Evolutionary conservation across 2,329 filamentous ascomycete species (phyloP), one percentile per base, ranked within the genome.

Genomic region (Leptographium galeiforme): DNA sequence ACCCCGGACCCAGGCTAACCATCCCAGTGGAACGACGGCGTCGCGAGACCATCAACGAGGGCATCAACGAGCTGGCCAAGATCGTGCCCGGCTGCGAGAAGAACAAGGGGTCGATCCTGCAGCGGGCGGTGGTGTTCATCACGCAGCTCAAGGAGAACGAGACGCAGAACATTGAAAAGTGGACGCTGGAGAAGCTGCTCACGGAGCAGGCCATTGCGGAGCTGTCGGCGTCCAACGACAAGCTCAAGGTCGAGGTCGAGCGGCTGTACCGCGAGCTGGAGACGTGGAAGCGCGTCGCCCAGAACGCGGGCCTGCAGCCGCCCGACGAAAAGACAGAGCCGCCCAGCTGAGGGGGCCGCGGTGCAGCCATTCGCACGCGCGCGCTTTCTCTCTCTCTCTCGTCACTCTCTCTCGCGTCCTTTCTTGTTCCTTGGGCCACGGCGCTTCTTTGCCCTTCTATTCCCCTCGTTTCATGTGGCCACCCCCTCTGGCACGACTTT

Each of bases 81-180:
- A 95, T 98, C 60, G 93, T 98, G 0, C 93, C 93, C 0, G 89
- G 89, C 14, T 96, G 91, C 63, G 93, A 98, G 70, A 98, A 97
- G 76, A 97, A 98, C 74, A 98, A 98, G 70, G 93, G 93, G 0
- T 94, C 89, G 2, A 97, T 98, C 59, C 74, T 98, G 40, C 87
- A 94, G 65, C 87, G 91, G 38, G 89, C 93, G 0, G 91, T 96
- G 11, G 84, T 89, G 58, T 97, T 95, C 72, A 97, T 98, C 65
- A 86, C 83, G 12, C 89, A 96, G 64, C 78, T 98, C 41, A 94
- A 93, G 66, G 89, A 96, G 67, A 94, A 95, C 61, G 91, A 95
- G 66, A 81, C 86, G 16, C 87, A 93, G 59, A 95, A 95, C 66
- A 89, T 95, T 58, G 91, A 95, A 67, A 89, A 95, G 69, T 93